Evolutionary conservation across 2,329 filamentous ascomycete genomes (phyloP).

Genomic region (Pseudopithomyces maydicus): DNA sequence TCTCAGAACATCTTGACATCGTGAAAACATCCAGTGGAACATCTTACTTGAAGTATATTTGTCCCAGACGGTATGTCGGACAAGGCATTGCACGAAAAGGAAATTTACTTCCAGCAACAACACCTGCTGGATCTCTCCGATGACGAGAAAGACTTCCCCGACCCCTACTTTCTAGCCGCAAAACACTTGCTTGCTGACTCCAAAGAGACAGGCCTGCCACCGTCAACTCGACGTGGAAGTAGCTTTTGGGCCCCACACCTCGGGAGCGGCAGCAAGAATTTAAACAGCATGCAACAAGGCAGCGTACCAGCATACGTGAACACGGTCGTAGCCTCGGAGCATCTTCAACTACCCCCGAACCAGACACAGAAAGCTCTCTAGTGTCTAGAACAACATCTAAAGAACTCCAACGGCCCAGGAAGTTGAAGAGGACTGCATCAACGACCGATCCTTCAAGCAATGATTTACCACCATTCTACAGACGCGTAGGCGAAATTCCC

Average conservation of each 20-base stretch:
- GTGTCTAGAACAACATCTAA: conserved; percentile 11
- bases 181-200: conserved; percentile 29
- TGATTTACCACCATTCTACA: conserved; percentile 32
- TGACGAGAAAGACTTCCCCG: conserved; percentile 27
- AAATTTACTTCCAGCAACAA: conserved; percentile 36
- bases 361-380: conserved; percentile 21
- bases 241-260: conserved; percentile 40
- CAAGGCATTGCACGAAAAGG: conserved; percentile 30
- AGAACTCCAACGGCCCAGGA: conserved; percentile 8
- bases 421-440: conserved; percentile 29
- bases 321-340: conserved; percentile 11
- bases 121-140: conserved; percentile 35
- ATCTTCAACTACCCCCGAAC: conserved; percentile 26
- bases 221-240: conserved; percentile 18
- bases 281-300: conserved; percentile 23
- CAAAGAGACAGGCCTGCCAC: conserved; percentile 23
- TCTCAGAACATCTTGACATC: background rate
- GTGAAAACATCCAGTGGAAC: background rate
- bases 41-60: too few species aligned
- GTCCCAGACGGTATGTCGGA: too few species aligned
- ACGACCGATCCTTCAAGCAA: conserved; percentile 21
- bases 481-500: conserved; percentile 31
- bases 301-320: conserved; percentile 17
- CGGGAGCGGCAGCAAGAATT: conserved; percentile 35
- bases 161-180: conserved; percentile 17